Base-by-base conservation (phyloP, 768 basidiomycete genomes). In the Megacollybia marginata region DNA sequence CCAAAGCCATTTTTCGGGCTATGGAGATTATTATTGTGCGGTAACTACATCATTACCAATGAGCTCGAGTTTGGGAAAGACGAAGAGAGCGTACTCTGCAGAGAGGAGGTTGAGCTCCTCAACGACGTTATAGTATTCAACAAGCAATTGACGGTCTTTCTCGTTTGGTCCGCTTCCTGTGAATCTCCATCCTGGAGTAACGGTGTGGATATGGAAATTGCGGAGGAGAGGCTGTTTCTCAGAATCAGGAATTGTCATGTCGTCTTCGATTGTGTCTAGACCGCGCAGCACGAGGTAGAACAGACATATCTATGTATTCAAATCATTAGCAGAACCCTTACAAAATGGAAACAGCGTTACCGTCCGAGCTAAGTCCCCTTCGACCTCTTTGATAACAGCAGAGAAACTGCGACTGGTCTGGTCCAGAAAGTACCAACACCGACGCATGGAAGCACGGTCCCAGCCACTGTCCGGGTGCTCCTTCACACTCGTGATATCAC, bases 241-340 rank as follows among this genome's bases (percentile, higher is more conserved):
- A 13, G 80, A 70, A 65, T 92, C 90, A 1, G 89, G 76, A 50
- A 99, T 80, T 0, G 92, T 89, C 93, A 97, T 97, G 70, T 99
- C 95, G 65, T 99, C 95, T 65, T 99, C 95, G 54, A 99, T 80
- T 4, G 95, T 99, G 65, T 99, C 95, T 16, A 97, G 73, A 5
- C 83, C 95, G 18, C 95, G 82, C 6, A 99, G 77, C 5, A 94
- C 88, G 40, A 99, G 80, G 67, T 98, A 99, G 67, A 96, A 98
- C 52, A 98, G 67, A 64, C 89, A 92, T 55, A 97, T 85, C 95
- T 96, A 45, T 36, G 11, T 33, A 42, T 36, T 43, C 42, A 42
- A 33, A 45, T 10, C 44, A 36, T 46, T n/a, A n/a, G n/a, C n/a
- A n/a, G n/a, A n/a, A n/a, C n/a, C n/a, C n/a, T n/a, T n/a, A n/a